Percentiles rank a stretch among this genome's conserved stretches.
Conservation (phyloP, 2,329 filamentous ascomycete species). For the Pyrenochaeta sp. region DNA sequence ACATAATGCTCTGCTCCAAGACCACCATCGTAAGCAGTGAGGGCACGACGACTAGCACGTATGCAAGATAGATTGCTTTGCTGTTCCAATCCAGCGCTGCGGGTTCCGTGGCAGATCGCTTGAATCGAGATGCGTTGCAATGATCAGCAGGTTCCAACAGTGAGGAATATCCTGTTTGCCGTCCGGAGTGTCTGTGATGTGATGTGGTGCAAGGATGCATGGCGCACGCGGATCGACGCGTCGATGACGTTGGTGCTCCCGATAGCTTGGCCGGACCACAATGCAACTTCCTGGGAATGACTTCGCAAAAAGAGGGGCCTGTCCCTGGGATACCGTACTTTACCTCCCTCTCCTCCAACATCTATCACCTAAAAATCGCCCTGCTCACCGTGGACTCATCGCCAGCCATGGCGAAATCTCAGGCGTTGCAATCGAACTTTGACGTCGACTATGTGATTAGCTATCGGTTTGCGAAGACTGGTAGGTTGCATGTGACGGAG, state of each 20-base stretch:
- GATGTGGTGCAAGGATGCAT: constrained; percentile 38
- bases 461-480: constrained; percentile 74
- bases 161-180: background rate
- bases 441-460: constrained; percentile 89
- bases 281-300: constrained; percentile 38
- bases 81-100: no score
- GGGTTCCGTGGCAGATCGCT: background rate
- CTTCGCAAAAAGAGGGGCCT: constrained; percentile 19
- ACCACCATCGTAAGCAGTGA: no score
- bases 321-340: constrained; percentile 29
- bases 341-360: constrained; percentile 23
- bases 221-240: constrained; percentile 21
- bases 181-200: background rate
- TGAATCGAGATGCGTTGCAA: background rate
- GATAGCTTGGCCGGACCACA: constrained; percentile 34
- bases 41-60: no score
- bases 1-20: no score
- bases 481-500: constrained; percentile 54
- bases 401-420: constrained; percentile 48
- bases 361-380: constrained; percentile 29
- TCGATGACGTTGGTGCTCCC: constrained; percentile 40
- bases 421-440: constrained; percentile 62
- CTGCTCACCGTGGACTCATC: constrained; percentile 27
- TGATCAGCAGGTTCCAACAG: background rate
- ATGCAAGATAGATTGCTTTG: no score